Percentiles rank a stretch among this genome's conserved stretches.
phyloP scores from a whole-genome alignment of 2,329 filamentous ascomycete genomes.

The Diplodia mutila region DNA sequence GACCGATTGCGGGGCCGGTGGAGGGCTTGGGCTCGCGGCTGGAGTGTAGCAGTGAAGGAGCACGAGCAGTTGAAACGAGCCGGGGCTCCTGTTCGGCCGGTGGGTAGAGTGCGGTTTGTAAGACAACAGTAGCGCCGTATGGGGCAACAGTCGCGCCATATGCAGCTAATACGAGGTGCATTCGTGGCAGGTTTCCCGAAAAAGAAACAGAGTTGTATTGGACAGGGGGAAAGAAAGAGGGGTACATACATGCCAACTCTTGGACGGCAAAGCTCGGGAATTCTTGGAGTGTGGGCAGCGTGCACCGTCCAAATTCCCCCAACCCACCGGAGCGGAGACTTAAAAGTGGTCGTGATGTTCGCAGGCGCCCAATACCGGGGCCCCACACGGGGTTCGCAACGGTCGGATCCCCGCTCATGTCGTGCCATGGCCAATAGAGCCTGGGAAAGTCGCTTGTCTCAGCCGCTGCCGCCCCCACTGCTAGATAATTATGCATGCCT shows the following conservation, averaged over 20 bases:
- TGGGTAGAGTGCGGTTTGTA: background rate
- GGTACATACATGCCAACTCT: background rate
- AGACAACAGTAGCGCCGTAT: background rate
- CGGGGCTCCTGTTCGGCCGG: too few relatives aligned
- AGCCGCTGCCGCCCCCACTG: background rate
- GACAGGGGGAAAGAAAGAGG: background rate
- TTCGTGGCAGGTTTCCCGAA: background rate
- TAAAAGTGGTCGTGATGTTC: background rate
- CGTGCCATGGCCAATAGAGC: background rate
- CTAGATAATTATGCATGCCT: background rate
- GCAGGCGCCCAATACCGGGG: background rate
- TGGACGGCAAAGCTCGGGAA: background rate
- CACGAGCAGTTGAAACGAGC: too few relatives aligned
- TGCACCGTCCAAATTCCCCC: background rate
- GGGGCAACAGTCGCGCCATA: too few relatives aligned
- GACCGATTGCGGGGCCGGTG: slow-evolving; percentile 6
- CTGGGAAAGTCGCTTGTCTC: background rate
- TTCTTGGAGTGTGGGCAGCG: background rate
- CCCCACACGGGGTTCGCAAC: background rate
- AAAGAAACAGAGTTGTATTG: background rate
- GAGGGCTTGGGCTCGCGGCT: background rate
- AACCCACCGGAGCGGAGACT: slow-evolving; percentile 6
- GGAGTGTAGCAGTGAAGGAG: too few relatives aligned
- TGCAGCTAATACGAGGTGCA: background rate
- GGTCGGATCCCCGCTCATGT: too few relatives aligned